These are phyloP conservation scores for Theobroma grandiflorum DNA, from an alignment of 441 rosid genomes.

Conservation along the genomic window DNA sequence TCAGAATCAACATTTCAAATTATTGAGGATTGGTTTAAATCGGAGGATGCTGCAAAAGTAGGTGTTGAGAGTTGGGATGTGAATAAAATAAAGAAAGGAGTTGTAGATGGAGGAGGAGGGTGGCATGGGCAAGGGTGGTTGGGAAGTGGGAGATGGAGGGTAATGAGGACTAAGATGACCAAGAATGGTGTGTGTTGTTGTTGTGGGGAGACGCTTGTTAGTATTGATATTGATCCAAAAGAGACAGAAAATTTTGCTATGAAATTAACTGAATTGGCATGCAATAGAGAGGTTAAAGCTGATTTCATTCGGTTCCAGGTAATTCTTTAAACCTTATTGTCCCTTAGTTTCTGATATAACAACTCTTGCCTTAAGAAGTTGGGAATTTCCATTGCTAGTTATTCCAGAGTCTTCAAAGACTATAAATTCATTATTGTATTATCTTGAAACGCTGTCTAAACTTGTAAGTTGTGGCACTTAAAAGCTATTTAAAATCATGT, in stretches of 20 bases:
- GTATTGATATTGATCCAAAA: conserved; percentile 87
- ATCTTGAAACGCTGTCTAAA: background rate
- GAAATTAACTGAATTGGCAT: conserved; percentile 73
- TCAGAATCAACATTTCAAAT: conserved; percentile 58
- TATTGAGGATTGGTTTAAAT: conserved; percentile 81
- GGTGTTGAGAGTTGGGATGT: conserved; percentile 74
- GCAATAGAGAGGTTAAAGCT: conserved; percentile 64
- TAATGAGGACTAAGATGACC: conserved; percentile 67
- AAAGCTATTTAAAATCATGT: background rate
- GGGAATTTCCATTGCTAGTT: conserved; percentile 1
- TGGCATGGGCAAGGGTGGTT: conserved; percentile 99
- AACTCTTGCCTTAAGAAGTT: background rate
- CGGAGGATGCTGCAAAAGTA: conserved; percentile 59
- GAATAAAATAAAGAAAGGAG: conserved; percentile 57
- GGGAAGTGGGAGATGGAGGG: conserved; percentile 82
- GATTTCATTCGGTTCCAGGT: conserved; percentile 79
- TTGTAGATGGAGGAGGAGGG: conserved; percentile 89
- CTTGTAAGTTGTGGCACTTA: background rate
- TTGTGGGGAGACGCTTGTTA: conserved; percentile 86
- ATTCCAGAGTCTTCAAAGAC: conserved; percentile 6
- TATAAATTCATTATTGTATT: conserved; percentile 10
- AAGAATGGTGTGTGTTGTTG: conserved; percentile 70
- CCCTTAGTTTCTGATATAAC: background rate
- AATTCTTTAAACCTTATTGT: conserved; percentile 5
- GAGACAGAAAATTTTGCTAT: conserved; percentile 79